A percentile compares a stretch with the other conserved stretches of the same genome.
Evolutionary conservation across 2,329 filamentous ascomycete species (phyloP).

Genomic region (Tolypocladium nubicola): DNA sequence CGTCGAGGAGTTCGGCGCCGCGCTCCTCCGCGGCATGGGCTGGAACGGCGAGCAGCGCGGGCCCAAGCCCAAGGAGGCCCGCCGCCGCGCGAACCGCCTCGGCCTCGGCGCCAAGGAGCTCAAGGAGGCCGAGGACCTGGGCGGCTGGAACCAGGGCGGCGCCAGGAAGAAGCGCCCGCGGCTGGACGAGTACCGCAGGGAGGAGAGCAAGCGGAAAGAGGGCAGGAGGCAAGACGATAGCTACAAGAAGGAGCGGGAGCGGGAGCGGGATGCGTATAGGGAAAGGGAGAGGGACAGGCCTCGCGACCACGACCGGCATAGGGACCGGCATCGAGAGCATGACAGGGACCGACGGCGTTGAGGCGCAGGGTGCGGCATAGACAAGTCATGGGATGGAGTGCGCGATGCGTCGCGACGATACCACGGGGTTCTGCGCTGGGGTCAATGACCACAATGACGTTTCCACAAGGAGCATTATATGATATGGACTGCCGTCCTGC

Average conservation of each 20-base stretch:
- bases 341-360: slow-evolving; percentile 9
- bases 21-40: slow-evolving; percentile 84
- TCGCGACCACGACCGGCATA: slow-evolving; percentile 14
- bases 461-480: not conserved
- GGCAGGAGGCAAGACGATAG: slow-evolving; percentile 29
- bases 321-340: slow-evolving; percentile 5
- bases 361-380: not conserved
- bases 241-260: slow-evolving; percentile 37
- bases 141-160: slow-evolving; percentile 66
- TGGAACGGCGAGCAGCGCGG: slow-evolving; percentile 65
- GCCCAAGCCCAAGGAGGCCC: slow-evolving; percentile 47
- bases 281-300: slow-evolving; percentile 23
- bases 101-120: slow-evolving; percentile 84
- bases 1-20: slow-evolving; percentile 89
- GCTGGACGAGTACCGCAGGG: slow-evolving; percentile 38
- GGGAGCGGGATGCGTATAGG: slow-evolving; percentile 30
- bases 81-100: slow-evolving; percentile 67
- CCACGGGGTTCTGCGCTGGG: not conserved
- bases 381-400: not conserved
- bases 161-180: slow-evolving; percentile 38
- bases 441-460: not conserved
- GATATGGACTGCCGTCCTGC: not conserved
- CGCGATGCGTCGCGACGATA: not conserved
- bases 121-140: slow-evolving; percentile 60
- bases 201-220: slow-evolving; percentile 33